Base-by-base conservation (phyloP, 2,329 filamentous ascomycete genomes). In the Atkinsonella texensis region DNA sequence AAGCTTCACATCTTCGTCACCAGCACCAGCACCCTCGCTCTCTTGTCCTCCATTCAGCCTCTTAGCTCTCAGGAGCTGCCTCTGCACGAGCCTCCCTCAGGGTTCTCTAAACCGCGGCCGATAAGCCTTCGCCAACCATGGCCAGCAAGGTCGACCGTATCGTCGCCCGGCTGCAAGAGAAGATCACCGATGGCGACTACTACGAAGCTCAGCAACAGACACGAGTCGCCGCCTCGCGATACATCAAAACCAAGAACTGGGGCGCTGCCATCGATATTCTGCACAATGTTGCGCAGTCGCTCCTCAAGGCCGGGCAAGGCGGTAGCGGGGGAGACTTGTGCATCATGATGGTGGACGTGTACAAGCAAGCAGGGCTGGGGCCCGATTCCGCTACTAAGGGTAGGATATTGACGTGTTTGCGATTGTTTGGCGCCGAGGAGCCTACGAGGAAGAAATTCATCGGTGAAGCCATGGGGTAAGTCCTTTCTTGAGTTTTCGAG, bases 161-260 rank as follows among this genome's bases (percentile, higher is more conserved):
- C 67, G 79, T 81, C 59, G 65, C 74, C 52, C 75, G 79, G 28
- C 83, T 96, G 67, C 87, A 91, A 71, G 76, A 86, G 69, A 91
- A 89, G 69, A 95, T 95, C 69, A 76, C 81, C 59, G 89, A 94
- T 69, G 91, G 90, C 63, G 85, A 93, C 66, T 96, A 82, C 77
- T 98, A 98, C 74, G 93, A 98, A 78, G 93, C 93, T 53, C 91
- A 97, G 72, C 93, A 98, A 70, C 93, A 98, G 74, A 88, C 95
- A 58, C 89, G 93, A 56, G 90, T 96, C 51, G 91, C 96, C 59
- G 90, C 90, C 55, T 85, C 89, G 40, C 89, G 94, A 53, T 95
- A 98, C 72, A 83, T 91, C 67, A 97, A 97, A 73, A 78, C 85
- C 43, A 74, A 80, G 55, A 91, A 91, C 76, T 96, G 87, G 79